phyloP scores from a whole-genome alignment of 768 basidiomycete genomes.

The Hypholoma sublateritium region DNA sequence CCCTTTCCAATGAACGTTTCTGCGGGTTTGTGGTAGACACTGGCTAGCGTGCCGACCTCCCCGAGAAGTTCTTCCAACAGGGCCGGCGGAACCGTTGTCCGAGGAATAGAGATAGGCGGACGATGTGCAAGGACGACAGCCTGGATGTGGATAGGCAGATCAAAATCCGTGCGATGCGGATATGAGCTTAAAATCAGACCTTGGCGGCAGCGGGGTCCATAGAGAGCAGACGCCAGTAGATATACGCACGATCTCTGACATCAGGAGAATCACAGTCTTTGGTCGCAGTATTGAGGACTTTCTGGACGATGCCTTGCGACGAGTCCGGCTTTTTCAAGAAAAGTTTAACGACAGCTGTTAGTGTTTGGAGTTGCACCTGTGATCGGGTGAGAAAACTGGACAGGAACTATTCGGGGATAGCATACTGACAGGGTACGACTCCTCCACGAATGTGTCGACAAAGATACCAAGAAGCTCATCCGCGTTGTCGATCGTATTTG shows the following conservation, averaged over 20 bases:
- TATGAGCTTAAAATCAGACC: constrained; percentile 40
- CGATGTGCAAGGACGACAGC: constrained; percentile 87
- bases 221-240: constrained; percentile 94
- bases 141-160: constrained; percentile 23
- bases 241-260: constrained; percentile 95
- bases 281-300: constrained; percentile 90
- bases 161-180: background rate
- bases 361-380: constrained; percentile 73
- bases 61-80: constrained; percentile 89
- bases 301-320: constrained; percentile 89
- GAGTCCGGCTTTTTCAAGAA: constrained; percentile 94
- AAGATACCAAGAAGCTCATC: constrained; percentile 89
- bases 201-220: constrained; percentile 96
- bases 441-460: constrained; percentile 91
- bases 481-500: constrained; percentile 96
- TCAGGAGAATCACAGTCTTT: constrained; percentile 97
- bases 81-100: constrained; percentile 85
- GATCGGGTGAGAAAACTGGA: background rate
- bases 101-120: constrained; percentile 91
- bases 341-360: constrained; percentile 96
- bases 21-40: constrained; percentile 96
- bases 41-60: constrained; percentile 87
- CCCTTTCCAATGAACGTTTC: constrained; percentile 96
- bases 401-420: background rate
- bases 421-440: constrained; percentile 77